Percentiles rank a stretch among this genome's conserved stretches.
Evolutionary conservation across 345 rosid genomes (phyloP).

Genomic region (Crucihimalaya himalaica): DNA sequence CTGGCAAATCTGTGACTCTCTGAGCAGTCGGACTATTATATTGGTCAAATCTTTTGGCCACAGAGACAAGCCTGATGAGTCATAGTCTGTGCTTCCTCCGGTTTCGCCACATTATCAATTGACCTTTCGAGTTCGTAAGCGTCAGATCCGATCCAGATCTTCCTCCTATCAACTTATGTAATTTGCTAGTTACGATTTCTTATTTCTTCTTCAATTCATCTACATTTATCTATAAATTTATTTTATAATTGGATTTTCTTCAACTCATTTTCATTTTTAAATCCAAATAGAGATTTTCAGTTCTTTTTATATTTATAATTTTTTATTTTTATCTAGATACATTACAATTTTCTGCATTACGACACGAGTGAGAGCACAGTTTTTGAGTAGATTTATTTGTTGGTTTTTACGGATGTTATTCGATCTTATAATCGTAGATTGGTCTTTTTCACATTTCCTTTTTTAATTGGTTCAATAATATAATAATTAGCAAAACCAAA

Average conservation of each 20-base stretch:
- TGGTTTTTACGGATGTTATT: not conserved
- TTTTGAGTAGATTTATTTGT: not conserved
- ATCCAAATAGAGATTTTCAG: too few species aligned
- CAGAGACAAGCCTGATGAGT: slow-evolving; percentile 38
- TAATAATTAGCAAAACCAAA: not conserved
- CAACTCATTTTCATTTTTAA: too few species aligned
- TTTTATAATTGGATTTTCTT: too few species aligned
- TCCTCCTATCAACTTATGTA: slow-evolving; percentile 8
- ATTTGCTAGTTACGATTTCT: slow-evolving; percentile 22
- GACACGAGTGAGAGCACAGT: not conserved
- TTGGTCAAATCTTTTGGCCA: slow-evolving; percentile 37
- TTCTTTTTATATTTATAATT: too few species aligned
- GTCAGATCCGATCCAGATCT: slow-evolving; percentile 46
- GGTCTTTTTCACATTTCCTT: not conserved
- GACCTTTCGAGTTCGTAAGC: slow-evolving; percentile 9
- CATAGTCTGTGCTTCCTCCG: slow-evolving; percentile 46
- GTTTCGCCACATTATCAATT: slow-evolving; percentile 52
- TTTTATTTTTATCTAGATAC: too few species aligned
- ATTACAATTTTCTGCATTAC: too few species aligned
- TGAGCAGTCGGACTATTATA: slow-evolving; percentile 43
- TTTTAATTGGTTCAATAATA: not conserved
- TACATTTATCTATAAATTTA: too few species aligned
- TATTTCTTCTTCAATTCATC: too few species aligned
- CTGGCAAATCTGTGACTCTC: slow-evolving; percentile 10
- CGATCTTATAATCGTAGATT: not conserved